These are phyloP conservation scores for Gossypium mustelinum DNA, from an alignment of 345 rosid species.

Conservation along the genomic window DNA sequence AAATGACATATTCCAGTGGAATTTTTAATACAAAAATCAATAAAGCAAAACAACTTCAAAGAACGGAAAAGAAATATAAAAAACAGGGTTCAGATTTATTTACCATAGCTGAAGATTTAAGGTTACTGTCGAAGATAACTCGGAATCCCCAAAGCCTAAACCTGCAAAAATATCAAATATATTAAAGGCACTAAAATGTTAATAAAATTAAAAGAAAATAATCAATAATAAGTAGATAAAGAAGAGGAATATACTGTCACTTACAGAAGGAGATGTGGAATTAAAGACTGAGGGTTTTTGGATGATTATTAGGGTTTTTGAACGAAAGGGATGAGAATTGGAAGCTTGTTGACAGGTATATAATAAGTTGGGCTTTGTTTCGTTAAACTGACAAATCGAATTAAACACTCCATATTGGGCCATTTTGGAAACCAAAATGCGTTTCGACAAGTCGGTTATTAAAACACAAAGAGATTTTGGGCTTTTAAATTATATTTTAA, in stretches of 20 bases:
- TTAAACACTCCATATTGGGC: not conserved
- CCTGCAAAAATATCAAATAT: not conserved
- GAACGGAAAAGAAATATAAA: not conserved
- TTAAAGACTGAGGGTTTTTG: not conserved
- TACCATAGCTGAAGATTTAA: slow-evolving; percentile 13
- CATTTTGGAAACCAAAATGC: no score
- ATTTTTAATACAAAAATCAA: slow-evolving; percentile 4
- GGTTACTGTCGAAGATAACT: not conserved
- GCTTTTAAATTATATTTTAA: not conserved
- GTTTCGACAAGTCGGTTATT: not conserved
- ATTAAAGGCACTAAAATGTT: not conserved
- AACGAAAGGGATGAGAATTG: not conserved
- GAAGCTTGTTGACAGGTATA: not conserved
- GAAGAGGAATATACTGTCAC: not conserved
- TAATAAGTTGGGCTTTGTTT: not conserved
- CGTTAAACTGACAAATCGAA: not conserved
- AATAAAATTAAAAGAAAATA: not conserved
- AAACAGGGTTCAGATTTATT: not conserved
- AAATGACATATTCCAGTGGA: not conserved
- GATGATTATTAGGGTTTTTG: slow-evolving; percentile 3
- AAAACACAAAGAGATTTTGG: not conserved
- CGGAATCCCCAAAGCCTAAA: slow-evolving; percentile 4
- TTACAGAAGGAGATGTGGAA: not conserved
- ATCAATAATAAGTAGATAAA: not conserved
- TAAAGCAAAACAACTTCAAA: not conserved